Evolutionary conservation across 2,329 filamentous ascomycete species (phyloP), one percentile per base, ranked within the genome.

Genomic region (Apiospora saccharicola): DNA sequence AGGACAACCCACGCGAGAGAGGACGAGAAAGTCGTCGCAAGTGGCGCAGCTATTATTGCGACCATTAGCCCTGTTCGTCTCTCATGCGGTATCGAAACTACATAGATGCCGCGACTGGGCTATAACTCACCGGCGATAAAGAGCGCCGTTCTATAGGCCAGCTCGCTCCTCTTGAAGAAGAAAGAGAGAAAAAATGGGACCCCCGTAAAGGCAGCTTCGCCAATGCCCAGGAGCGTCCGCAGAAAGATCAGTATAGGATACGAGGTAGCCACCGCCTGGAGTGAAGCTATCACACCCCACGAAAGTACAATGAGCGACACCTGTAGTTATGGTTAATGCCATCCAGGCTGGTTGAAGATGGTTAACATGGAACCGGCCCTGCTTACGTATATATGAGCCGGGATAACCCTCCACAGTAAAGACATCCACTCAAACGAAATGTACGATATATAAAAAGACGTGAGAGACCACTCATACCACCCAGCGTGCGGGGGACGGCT

Each of bases 121-220:
- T 6, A 37, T 13, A 30, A 78, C 82, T 68, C 78, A 87, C 85
- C 94, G 0, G 94, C 95, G 71, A 98, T 91, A 82, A 98, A 97
- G 1, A 97, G 87, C 30, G 94, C 95, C 0, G 93, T 96, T 49
- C 95, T 87, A 73, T 96, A 92, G 0, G 95, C 96, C 46, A 98
- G 85, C 81, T 98, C 96, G 64, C 89, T 83, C 47, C 89, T 82
- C 77, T 86, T 88, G 80, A 89, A 92, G 80, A 92, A 92, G 81
- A 91, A 91, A 22, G 89, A 90, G 44, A 92, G 81, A 75, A 91
- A 92, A 73, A 90, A 89, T 0, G 90, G 90, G 49, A 92, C 86
- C 3, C 90, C 90, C 0, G 88, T 87, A 74, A 92, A 92, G 1
- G 89, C 91, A 3, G 91, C 90, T 82, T 92, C 91, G 49, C 88